Percentiles rank a stretch among this genome's conserved stretches.
phyloP scores from a whole-genome alignment of 371 early-diverging fungal genomes.

The Dipsacomyces acuminosporus region DNA sequence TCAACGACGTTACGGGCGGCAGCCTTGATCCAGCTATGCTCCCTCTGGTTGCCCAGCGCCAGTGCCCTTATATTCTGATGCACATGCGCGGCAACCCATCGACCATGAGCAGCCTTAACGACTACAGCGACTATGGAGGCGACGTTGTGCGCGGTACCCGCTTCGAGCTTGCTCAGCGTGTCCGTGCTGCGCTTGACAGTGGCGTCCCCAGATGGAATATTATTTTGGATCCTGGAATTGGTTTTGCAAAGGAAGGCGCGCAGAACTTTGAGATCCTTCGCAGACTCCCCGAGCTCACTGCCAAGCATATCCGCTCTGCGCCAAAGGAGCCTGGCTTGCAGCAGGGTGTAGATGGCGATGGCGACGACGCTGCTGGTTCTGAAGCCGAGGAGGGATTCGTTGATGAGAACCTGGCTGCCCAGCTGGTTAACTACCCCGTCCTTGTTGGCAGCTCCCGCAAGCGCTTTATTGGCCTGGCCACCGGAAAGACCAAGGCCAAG shows the following conservation, averaged over 20 bases:
- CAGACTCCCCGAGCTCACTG: slow-evolving; percentile 59
- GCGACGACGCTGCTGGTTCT: neutral
- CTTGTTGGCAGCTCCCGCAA: slow-evolving; percentile 85
- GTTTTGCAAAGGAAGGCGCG: slow-evolving; percentile 87
- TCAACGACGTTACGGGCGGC: slow-evolving; percentile 97
- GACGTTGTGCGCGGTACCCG: slow-evolving; percentile 70
- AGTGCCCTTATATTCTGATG: slow-evolving; percentile 91
- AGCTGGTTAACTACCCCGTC: slow-evolving; percentile 72
- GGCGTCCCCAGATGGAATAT: slow-evolving; percentile 95
- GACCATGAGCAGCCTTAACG: slow-evolving; percentile 76
- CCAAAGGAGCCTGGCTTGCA: slow-evolving; percentile 8
- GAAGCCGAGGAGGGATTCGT: slow-evolving; percentile 35
- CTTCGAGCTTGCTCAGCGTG: slow-evolving; percentile 58
- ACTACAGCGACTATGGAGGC: slow-evolving; percentile 57
- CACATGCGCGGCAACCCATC: slow-evolving; percentile 93
- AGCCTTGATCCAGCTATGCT: slow-evolving; percentile 76
- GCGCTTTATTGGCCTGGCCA: slow-evolving; percentile 76
- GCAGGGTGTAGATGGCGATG: neutral
- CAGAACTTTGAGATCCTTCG: slow-evolving; percentile 86
- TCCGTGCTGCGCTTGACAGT: slow-evolving; percentile 62
- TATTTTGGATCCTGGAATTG: slow-evolving; percentile 94
- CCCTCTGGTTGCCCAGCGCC: slow-evolving; percentile 64
- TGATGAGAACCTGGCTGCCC: slow-evolving; percentile 46
- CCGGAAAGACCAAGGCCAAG: slow-evolving; percentile 64
- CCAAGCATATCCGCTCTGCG: slow-evolving; percentile 24